Evolutionary conservation across 2,329 filamentous ascomycete species (phyloP).

Genomic region (Aspergillus persii): DNA sequence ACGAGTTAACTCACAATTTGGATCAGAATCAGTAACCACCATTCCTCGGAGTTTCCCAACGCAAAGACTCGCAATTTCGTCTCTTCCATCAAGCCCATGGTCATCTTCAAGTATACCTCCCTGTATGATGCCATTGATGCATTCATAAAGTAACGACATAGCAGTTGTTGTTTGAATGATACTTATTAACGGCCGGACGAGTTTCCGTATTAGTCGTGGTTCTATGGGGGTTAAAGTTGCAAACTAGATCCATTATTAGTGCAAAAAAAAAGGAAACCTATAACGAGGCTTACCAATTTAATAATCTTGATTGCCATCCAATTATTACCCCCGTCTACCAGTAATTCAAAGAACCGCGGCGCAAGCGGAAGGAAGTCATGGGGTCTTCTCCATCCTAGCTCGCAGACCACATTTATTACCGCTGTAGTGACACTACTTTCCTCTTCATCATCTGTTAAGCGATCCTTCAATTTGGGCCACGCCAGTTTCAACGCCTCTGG

Average conservation of each 20-base stretch:
- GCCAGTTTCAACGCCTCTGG: conserved; percentile 87
- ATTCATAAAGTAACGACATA: conserved; percentile 98
- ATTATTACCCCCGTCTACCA: conserved; percentile 92
- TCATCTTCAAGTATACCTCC: conserved; percentile 86
- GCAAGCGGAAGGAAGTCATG: conserved; percentile 92
- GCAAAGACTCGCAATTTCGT: conserved; percentile 89
- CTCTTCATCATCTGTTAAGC: conserved; percentile 83
- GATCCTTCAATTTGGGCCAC: conserved; percentile 97
- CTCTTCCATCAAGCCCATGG: conserved; percentile 75
- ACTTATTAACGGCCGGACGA: conserved; percentile 84
- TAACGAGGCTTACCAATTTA: conserved; percentile 67
- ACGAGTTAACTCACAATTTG: conserved; percentile 67
- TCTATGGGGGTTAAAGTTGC: conserved; percentile 90
- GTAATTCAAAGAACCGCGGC: conserved; percentile 83
- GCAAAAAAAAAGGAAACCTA: conserved; percentile 6
- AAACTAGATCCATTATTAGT: conserved; percentile 60
- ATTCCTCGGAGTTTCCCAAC: conserved; percentile 91
- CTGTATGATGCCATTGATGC: conserved; percentile 97
- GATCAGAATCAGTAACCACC: conserved; percentile 89
- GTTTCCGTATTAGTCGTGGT: conserved; percentile 83
- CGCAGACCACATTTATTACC: conserved; percentile 95
- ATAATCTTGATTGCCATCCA: conserved; percentile 99
- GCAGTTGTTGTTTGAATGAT: conserved; percentile 93
- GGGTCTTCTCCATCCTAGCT: conserved; percentile 89
- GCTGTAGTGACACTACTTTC: conserved; percentile 92